Evolutionary conservation across 257 asterid genomes (phyloP).

Genomic region (Plantago ovata): DNA sequence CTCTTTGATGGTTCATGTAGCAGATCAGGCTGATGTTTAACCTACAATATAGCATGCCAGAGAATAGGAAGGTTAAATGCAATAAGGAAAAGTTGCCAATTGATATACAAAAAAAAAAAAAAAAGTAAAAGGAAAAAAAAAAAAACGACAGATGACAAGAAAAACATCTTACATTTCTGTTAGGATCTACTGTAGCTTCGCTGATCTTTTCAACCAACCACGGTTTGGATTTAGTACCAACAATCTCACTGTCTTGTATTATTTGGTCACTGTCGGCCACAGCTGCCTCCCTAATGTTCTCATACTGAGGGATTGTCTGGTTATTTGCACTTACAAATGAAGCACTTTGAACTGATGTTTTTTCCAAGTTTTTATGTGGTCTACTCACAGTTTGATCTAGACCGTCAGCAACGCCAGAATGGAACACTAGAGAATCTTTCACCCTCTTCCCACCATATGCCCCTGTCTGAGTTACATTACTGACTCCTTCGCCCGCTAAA

Average conservation of each 20-base stretch:
- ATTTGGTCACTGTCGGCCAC: conserved; percentile 33
- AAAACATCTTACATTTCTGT: conserved; percentile 58
- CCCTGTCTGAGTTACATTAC: conserved; percentile 5
- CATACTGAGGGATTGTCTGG: conserved; percentile 45
- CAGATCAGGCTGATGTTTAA: too few relatives aligned
- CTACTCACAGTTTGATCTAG: conserved; percentile 34
- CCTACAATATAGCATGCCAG: too few relatives aligned
- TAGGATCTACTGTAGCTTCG: conserved; percentile 30
- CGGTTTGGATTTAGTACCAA: conserved; percentile 32
- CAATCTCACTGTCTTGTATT: conserved; percentile 30
- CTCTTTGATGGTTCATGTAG: too few relatives aligned
- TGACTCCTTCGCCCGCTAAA: conserved; percentile 27
- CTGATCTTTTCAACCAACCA: conserved; percentile 39
- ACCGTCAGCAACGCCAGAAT: conserved; percentile 25
- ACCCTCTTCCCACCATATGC: conserved; percentile 34
- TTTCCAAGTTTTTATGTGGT: conserved; percentile 32
- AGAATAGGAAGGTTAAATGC: too few relatives aligned
- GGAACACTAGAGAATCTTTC: conserved; percentile 31
- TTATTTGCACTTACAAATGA: conserved; percentile 32
- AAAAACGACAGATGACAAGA: neutral
- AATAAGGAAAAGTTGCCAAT: neutral
- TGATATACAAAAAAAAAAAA: conserved; percentile 4
- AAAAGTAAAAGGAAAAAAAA: neutral
- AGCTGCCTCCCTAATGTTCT: conserved; percentile 35
- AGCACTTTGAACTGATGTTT: conserved; percentile 30